phyloP scores from a whole-genome alignment of 192 early-diverging fungal species.

The Phlyctochytrium planicorne region DNA sequence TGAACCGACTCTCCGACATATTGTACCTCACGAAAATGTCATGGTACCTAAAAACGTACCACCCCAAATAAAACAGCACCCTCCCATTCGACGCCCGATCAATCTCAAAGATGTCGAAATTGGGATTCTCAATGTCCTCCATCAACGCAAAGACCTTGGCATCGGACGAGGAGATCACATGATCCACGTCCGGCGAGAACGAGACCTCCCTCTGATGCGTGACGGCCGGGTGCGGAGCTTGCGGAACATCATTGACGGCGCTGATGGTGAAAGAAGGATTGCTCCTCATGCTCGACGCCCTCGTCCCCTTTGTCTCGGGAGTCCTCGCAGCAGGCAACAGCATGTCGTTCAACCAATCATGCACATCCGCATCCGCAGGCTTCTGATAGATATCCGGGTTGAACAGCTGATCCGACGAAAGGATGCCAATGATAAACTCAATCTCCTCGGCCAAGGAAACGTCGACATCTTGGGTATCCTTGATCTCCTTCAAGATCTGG shows the following conservation, averaged over 20 bases:
- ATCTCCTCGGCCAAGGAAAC: slow-evolving; percentile 24
- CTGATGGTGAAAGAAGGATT: slow-evolving; percentile 4
- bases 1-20: slow-evolving; percentile 26
- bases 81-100: slow-evolving; percentile 24
- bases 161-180: slow-evolving; percentile 12
- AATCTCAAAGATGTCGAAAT: slow-evolving; percentile 30
- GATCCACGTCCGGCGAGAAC: background rate
- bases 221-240: background rate
- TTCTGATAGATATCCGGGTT: slow-evolving; percentile 40
- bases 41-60: slow-evolving; percentile 30
- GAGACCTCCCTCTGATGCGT: slow-evolving; percentile 1
- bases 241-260: background rate
- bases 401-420: slow-evolving; percentile 42
- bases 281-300: slow-evolving; percentile 2
- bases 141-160: slow-evolving; percentile 14
- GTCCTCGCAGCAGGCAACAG: slow-evolving; percentile 20
- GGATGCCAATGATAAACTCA: slow-evolving; percentile 31
- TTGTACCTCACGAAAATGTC: slow-evolving; percentile 25
- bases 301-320: background rate
- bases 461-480: slow-evolving; percentile 29
- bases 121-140: slow-evolving; percentile 21
- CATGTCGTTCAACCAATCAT: slow-evolving; percentile 44
- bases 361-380: slow-evolving; percentile 37
- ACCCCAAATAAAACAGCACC: slow-evolving; percentile 32
- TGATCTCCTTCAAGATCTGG: slow-evolving; percentile 38